A percentile compares a stretch with the other conserved stretches of the same genome.
These are phyloP conservation scores for Saturnispora bothae DNA, from an alignment of 805 yeast genomes.

Conservation along the genomic window DNA sequence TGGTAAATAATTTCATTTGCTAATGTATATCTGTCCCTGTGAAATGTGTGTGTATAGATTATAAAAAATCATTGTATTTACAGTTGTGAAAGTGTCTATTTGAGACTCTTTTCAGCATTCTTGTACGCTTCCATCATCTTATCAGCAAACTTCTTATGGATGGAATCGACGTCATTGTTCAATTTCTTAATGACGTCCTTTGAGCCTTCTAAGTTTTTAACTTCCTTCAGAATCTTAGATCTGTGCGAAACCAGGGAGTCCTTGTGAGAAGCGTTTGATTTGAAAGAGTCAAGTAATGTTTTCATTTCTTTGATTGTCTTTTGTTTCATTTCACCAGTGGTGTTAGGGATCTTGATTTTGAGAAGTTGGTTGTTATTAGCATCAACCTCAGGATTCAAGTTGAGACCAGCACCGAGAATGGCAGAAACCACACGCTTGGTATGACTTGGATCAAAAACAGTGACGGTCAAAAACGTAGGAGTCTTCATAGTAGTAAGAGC, in stretches of 20 bases:
- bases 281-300: slow-evolving; percentile 52
- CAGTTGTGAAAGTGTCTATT: too few relatives aligned
- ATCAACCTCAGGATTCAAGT: slow-evolving; percentile 73
- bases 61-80: too few relatives aligned
- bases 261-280: slow-evolving; percentile 35
- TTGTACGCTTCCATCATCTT: slow-evolving; percentile 49
- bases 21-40: too few relatives aligned
- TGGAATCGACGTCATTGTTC: slow-evolving; percentile 52
- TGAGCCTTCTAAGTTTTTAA: slow-evolving; percentile 37
- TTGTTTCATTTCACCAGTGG: slow-evolving; percentile 53
- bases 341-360: slow-evolving; percentile 64
- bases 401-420: slow-evolving; percentile 55
- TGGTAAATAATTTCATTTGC: too few relatives aligned
- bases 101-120: slow-evolving; percentile 34
- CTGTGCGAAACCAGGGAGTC: slow-evolving; percentile 49
- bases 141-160: slow-evolving; percentile 54
- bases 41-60: too few relatives aligned
- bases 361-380: slow-evolving; percentile 63
- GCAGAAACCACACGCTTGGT: slow-evolving; percentile 61
- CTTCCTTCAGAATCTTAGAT: slow-evolving; percentile 43
- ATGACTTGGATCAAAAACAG: slow-evolving; percentile 77
- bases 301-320: slow-evolving; percentile 53
- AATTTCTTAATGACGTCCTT: slow-evolving; percentile 45
- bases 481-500: slow-evolving; percentile 70
- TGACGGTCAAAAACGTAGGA: slow-evolving; percentile 50